phyloP scores from a whole-genome alignment of 2,329 filamentous ascomycete species.

The Capronia coronata region DNA sequence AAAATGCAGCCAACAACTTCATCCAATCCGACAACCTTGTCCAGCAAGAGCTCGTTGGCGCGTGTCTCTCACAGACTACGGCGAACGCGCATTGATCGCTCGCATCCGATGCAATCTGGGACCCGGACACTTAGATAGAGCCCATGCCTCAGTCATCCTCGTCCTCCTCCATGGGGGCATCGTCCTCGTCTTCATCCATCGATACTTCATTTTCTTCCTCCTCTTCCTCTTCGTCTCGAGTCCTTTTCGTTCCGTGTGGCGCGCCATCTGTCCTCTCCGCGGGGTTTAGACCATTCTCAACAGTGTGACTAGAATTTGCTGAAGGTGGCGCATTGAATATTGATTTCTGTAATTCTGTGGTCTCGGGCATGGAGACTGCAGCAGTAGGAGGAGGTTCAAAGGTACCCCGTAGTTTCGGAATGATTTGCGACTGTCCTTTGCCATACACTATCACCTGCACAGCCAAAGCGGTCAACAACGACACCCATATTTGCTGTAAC shows the following conservation, averaged over 20 bases:
- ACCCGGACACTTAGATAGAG: neutral
- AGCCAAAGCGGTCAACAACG: conserved; percentile 2
- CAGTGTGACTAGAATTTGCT: conserved; percentile 46
- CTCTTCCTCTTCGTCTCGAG: conserved; percentile 61
- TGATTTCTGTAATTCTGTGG: conserved; percentile 69
- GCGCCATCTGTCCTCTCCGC: conserved; percentile 49
- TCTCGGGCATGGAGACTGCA: conserved; percentile 51
- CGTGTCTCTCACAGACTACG: neutral
- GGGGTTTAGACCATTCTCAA: conserved; percentile 37
- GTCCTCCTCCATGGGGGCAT: conserved; percentile 63
- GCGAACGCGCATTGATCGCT: neutral
- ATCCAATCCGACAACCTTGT: too few species aligned
- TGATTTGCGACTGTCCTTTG: conserved; percentile 78
- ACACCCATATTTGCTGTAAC: conserved; percentile 10
- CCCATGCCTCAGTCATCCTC: conserved; percentile 57
- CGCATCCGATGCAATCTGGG: neutral
- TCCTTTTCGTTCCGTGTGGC: conserved; percentile 60
- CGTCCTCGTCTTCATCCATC: conserved; percentile 64
- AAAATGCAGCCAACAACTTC: neutral
- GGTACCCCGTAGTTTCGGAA: conserved; percentile 86
- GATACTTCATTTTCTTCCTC: conserved; percentile 52
- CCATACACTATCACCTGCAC: conserved; percentile 67
- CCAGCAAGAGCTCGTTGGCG: neutral
- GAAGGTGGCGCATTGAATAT: conserved; percentile 63
- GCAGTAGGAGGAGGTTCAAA: conserved; percentile 60